Conservation (phyloP, 2,329 filamentous ascomycete species). For the Sclerotiophoma versabilis region DNA sequence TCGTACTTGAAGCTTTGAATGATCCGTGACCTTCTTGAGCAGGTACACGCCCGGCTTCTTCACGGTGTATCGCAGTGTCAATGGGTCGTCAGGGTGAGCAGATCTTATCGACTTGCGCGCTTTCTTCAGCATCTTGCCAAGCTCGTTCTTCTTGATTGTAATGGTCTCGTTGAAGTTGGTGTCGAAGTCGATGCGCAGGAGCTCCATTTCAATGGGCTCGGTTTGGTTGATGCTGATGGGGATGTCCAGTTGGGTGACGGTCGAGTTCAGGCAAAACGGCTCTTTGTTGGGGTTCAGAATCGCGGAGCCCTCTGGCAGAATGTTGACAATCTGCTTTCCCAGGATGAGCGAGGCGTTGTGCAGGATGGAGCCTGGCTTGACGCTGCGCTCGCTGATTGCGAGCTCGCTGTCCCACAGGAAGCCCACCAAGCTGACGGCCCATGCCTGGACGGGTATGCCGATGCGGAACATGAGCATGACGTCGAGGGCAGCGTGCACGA, state of each 20-base stretch:
- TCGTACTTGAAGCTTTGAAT: conserved; percentile 92
- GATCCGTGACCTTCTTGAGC: conserved; percentile 84
- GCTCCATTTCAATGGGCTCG: conserved; percentile 83
- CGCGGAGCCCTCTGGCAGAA: conserved; percentile 93
- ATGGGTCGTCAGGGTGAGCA: conserved; percentile 61
- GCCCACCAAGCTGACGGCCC: conserved; percentile 75
- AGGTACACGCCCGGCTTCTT: conserved; percentile 90
- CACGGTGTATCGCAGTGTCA: conserved; percentile 74
- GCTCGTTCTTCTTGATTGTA: conserved; percentile 74
- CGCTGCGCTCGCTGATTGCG: conserved; percentile 89
- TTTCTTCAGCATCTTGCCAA: conserved; percentile 77
- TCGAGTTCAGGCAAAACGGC: conserved; percentile 80
- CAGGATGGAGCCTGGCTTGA: conserved; percentile 85
- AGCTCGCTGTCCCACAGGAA: conserved; percentile 91
- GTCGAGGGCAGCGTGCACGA: conserved; percentile 75
- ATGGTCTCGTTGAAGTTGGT: conserved; percentile 82
- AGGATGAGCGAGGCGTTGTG: conserved; percentile 94
- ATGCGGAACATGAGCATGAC: conserved; percentile 93
- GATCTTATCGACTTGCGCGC: conserved; percentile 65
- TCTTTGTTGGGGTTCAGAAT: conserved; percentile 81
- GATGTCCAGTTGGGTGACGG: conserved; percentile 68
- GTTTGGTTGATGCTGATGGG: conserved; percentile 96
- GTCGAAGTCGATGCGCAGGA: conserved; percentile 86
- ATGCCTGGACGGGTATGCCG: conserved; percentile 76
- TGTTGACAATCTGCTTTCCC: conserved; percentile 97